These are phyloP conservation scores for Thyridium curvatum DNA, from an alignment of 2,329 filamentous ascomycete species.

Conservation along the genomic window DNA sequence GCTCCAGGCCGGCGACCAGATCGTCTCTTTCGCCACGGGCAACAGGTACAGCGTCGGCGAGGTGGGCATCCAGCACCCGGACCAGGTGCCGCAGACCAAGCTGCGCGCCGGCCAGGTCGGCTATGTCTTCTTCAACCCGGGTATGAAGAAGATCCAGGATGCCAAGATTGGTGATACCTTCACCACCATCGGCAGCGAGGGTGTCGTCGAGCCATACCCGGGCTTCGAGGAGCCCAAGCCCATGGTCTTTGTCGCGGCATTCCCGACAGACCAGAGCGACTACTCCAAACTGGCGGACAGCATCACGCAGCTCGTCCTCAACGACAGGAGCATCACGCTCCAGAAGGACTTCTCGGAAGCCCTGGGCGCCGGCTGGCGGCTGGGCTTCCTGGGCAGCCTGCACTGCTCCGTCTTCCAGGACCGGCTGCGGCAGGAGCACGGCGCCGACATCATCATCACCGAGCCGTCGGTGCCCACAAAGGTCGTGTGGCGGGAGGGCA, in stretches of 20 bases:
- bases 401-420: slow-evolving; percentile 99
- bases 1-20: slow-evolving; percentile 72
- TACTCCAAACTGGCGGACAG: slow-evolving; percentile 86
- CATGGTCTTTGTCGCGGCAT: slow-evolving; percentile 98
- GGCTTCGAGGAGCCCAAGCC: slow-evolving; percentile 97
- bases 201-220: slow-evolving; percentile 70
- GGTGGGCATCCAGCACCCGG: slow-evolving; percentile 92
- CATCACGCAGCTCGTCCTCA: slow-evolving; percentile 87
- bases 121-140: slow-evolving; percentile 95
- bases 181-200: slow-evolving; percentile 73
- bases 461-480: slow-evolving; percentile 93
- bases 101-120: slow-evolving; percentile 91
- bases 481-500: slow-evolving; percentile 72
- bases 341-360: slow-evolving; percentile 94
- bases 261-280: slow-evolving; percentile 85
- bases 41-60: slow-evolving; percentile 91
- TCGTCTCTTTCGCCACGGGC: slow-evolving; percentile 84
- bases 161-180: slow-evolving; percentile 96
- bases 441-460: slow-evolving; percentile 91
- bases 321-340: slow-evolving; percentile 89
- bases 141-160: slow-evolving; percentile 95
- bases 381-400: slow-evolving; percentile 92
- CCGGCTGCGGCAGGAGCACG: slow-evolving; percentile 87
- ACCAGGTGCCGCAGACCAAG: slow-evolving; percentile 72
- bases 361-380: slow-evolving; percentile 84